These are phyloP conservation scores for Hymenoscyphus infarciens DNA, from an alignment of 2,329 filamentous ascomycete genomes.

Conservation along the genomic window DNA sequence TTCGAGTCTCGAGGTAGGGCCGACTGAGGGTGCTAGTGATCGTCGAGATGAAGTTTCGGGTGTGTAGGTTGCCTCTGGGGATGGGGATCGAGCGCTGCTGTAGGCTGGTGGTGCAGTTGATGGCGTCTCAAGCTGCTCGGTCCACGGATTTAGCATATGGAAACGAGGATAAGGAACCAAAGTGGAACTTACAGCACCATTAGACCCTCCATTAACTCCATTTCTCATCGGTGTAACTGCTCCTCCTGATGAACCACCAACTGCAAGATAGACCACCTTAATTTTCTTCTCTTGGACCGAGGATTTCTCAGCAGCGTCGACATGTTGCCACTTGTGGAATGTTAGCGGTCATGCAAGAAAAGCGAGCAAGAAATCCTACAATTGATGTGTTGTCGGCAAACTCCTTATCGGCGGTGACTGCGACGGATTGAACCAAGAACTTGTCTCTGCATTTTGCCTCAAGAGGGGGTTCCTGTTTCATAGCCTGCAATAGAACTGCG, in stretches of 20 bases:
- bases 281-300: slow-evolving; percentile 93
- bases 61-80: slow-evolving; percentile 40
- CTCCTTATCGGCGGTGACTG: slow-evolving; percentile 79
- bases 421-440: slow-evolving; percentile 91
- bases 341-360: slow-evolving; percentile 10
- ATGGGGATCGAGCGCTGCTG: slow-evolving; percentile 45
- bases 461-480: slow-evolving; percentile 87
- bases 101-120: slow-evolving; percentile 45
- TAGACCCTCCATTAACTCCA: slow-evolving; percentile 25
- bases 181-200: slow-evolving; percentile 23
- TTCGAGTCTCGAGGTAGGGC: slow-evolving; percentile 31
- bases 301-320: slow-evolving; percentile 70
- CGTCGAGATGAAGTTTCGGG: slow-evolving; percentile 28
- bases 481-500: slow-evolving; percentile 88
- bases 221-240: slow-evolving; percentile 31
- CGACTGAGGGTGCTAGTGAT: slow-evolving; percentile 17
- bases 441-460: slow-evolving; percentile 95
- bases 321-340: slow-evolving; percentile 57
- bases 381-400: slow-evolving; percentile 76
- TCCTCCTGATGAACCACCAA: slow-evolving; percentile 43
- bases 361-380: slow-evolving; percentile 47
- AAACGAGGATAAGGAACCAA: neutral
- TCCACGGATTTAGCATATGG: neutral
- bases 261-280: slow-evolving; percentile 76
- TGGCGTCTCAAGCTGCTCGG: slow-evolving; percentile 19